These are phyloP conservation scores for Mucor sp. DNA, from an alignment of 371 early-diverging fungal species.

Conservation along the genomic window DNA sequence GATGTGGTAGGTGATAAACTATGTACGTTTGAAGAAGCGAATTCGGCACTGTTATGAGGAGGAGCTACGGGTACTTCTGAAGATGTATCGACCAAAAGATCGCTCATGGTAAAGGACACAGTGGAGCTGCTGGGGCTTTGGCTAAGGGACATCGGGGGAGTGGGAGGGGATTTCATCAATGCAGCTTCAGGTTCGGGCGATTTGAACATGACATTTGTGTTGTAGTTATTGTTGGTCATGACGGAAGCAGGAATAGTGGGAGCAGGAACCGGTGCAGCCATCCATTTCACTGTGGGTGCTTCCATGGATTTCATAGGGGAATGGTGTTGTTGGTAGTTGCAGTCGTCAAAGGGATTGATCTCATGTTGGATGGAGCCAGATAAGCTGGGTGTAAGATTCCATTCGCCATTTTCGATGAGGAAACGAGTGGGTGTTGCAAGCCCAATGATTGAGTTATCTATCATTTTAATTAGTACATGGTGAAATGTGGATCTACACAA, in stretches of 20 bases:
- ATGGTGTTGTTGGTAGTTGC: constrained; percentile 18
- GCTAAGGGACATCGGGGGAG: constrained; percentile 28
- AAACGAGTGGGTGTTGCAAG: constrained; percentile 40
- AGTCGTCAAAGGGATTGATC: constrained; percentile 37
- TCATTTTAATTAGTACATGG: background rate
- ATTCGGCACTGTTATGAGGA: background rate
- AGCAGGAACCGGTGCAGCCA: background rate
- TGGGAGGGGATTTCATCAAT: constrained; percentile 6
- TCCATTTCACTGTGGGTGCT: background rate
- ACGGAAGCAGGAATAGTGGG: background rate
- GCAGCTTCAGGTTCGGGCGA: constrained; percentile 6
- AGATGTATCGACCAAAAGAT: background rate
- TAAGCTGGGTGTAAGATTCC: constrained; percentile 31
- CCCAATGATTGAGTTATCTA: constrained; percentile 17
- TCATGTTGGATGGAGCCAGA: constrained; percentile 18
- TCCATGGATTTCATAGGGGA: background rate
- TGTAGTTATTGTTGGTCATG: background rate
- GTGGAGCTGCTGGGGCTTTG: constrained; percentile 24
- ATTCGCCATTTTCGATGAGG: constrained; percentile 34
- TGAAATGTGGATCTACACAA: background rate
- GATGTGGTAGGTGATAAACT: background rate
- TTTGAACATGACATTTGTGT: background rate
- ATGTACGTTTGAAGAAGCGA: background rate
- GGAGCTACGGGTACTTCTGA: constrained; percentile 1
- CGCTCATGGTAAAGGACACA: constrained; percentile 1